Evolutionary conservation across 352 stramenopile genomes (phyloP).

Genomic region (Phytopythium mirpurense): DNA sequence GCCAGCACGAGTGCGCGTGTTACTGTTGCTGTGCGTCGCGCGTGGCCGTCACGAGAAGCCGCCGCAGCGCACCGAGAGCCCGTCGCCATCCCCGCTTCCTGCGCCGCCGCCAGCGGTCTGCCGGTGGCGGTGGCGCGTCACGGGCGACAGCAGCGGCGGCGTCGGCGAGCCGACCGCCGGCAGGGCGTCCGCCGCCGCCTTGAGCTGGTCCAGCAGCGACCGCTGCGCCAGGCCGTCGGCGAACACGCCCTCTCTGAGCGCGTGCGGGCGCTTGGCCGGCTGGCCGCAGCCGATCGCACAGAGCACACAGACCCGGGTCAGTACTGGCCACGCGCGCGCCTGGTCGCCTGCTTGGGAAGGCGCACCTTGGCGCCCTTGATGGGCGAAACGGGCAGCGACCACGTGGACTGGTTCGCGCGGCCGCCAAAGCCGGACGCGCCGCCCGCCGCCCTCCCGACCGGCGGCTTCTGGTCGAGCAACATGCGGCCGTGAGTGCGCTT

Average conservation of each 20-base stretch:
- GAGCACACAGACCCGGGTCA: neutral
- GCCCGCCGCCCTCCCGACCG: neutral
- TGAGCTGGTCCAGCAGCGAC: slow-evolving; percentile 46
- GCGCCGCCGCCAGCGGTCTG: neutral
- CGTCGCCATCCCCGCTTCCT: neutral
- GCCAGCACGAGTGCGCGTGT: neutral
- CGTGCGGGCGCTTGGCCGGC: slow-evolving; percentile 7
- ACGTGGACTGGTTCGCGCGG: neutral
- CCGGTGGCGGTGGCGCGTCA: neutral
- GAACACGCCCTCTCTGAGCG: slow-evolving; percentile 37
- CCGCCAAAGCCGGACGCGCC: neutral
- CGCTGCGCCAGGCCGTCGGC: slow-evolving; percentile 47
- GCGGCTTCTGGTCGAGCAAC: neutral
- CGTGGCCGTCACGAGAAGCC: slow-evolving; percentile 17
- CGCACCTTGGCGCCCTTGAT: slow-evolving; percentile 34
- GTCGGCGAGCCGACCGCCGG: neutral
- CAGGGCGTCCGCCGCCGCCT: slow-evolving; percentile 10
- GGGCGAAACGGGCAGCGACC: slow-evolving; percentile 39
- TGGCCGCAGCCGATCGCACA: no score
- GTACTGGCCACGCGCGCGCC: neutral
- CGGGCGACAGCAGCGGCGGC: slow-evolving; percentile 6
- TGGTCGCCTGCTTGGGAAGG: neutral
- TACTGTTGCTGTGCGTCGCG: neutral
- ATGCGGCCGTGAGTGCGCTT: no score
- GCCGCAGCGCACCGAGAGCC: slow-evolving; percentile 20